phyloP scores from a whole-genome alignment of 192 early-diverging fungal species.

The Coemansia sp. region DNA sequence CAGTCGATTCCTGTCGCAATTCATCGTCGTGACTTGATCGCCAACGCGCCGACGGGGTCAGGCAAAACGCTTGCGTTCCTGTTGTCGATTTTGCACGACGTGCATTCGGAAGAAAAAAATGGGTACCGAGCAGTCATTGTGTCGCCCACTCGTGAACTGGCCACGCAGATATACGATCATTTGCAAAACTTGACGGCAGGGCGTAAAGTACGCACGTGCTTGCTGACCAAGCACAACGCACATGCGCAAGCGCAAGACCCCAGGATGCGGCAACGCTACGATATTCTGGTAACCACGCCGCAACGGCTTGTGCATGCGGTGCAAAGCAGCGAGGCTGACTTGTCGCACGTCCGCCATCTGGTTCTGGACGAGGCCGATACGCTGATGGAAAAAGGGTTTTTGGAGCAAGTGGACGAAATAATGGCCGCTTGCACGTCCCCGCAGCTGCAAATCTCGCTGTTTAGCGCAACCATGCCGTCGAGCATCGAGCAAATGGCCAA shows the following conservation, averaged over 20 bases:
- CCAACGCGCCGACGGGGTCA: conserved; percentile 95
- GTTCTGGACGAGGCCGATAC: conserved; percentile 86
- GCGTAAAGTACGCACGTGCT: conserved; percentile 75
- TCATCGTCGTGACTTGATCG: conserved; percentile 92
- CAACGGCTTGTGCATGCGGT: conserved; percentile 87
- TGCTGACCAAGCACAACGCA: conserved; percentile 82
- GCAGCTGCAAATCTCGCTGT: conserved; percentile 77
- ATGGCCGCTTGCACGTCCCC: conserved; percentile 78
- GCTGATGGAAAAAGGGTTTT: conserved; percentile 77
- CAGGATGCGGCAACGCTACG: conserved; percentile 70
- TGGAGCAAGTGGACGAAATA: conserved; percentile 88
- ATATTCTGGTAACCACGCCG: conserved; percentile 93
- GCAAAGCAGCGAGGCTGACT: conserved; percentile 72
- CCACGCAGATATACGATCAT: conserved; percentile 82
- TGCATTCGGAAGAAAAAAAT: conserved; percentile 75
- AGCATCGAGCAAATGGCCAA: conserved; percentile 88
- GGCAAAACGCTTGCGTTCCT: conserved; percentile 97
- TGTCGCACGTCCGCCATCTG: conserved; percentile 72
- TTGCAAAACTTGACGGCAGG: conserved; percentile 71
- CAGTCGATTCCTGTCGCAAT: conserved; percentile 85
- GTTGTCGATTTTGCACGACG: conserved; percentile 83
- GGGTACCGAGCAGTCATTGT: conserved; percentile 90
- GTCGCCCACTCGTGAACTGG: conserved; percentile 93
- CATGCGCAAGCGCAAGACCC: conserved; percentile 67
- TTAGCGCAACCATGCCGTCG: conserved; percentile 92